These are phyloP conservation scores for Diplodia scrobiculata DNA, from an alignment of 2,329 filamentous ascomycete species.

Conservation along the genomic window DNA sequence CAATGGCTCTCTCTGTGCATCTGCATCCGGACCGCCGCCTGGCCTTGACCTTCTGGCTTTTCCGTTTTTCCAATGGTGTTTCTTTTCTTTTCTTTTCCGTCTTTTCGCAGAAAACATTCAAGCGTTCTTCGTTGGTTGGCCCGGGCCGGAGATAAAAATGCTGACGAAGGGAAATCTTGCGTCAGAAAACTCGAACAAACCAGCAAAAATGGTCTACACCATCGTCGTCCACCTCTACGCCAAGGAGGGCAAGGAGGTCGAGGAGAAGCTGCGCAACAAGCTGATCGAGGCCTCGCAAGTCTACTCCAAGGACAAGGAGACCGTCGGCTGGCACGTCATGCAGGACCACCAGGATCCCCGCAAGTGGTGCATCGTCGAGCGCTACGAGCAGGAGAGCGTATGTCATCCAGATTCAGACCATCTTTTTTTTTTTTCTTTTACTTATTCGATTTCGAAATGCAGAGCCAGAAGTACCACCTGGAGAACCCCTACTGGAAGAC, in stretches of 20 bases:
- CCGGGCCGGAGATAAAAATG: not conserved
- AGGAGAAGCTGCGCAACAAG: constrained; percentile 69
- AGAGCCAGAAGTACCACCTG: constrained; percentile 51
- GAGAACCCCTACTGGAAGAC: constrained; percentile 74
- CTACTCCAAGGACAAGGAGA: constrained; percentile 73
- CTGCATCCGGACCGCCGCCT: too few species aligned
- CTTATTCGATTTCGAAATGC: not conserved
- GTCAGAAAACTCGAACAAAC: not conserved
- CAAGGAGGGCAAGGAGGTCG: constrained; percentile 64
- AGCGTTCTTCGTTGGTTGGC: not conserved
- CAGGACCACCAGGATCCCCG: constrained; percentile 68
- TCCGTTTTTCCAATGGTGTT: too few species aligned
- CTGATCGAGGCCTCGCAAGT: constrained; percentile 73
- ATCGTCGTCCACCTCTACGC: constrained; percentile 70
- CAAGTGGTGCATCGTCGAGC: constrained; percentile 74
- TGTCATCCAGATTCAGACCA: constrained; percentile 35
- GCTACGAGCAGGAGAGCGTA: constrained; percentile 68
- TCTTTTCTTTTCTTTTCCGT: too few species aligned
- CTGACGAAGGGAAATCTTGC: not conserved
- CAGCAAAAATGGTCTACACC: constrained; percentile 64
- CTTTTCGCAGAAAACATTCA: not conserved
- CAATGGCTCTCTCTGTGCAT: too few species aligned
- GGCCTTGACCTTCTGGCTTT: too few species aligned
- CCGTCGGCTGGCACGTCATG: constrained; percentile 73
- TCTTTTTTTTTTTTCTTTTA: not conserved